These are phyloP conservation scores for Theobroma grandiflorum DNA, from an alignment of 441 rosid genomes.

Conservation along the genomic window DNA sequence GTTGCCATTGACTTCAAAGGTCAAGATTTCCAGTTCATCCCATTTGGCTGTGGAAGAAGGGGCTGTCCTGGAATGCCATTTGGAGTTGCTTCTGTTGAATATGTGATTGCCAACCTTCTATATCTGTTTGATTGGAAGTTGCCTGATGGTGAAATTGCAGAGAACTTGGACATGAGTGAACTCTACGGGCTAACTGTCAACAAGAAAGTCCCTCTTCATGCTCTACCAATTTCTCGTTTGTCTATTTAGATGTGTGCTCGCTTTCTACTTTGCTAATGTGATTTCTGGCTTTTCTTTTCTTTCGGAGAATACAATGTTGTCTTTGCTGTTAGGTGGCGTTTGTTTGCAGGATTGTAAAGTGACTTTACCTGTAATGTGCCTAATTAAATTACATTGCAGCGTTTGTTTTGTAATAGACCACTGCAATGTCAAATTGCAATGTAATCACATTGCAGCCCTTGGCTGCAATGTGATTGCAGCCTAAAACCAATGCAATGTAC, in stretches of 20 bases:
- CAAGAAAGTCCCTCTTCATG: slow-evolving; percentile 33
- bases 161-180: slow-evolving; percentile 37
- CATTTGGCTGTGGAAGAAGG: neutral
- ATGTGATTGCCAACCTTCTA: neutral
- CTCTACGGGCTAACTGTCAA: neutral
- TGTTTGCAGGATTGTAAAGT: too few relatives aligned
- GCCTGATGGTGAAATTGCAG: neutral
- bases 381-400: too few relatives aligned
- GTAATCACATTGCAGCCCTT: too few relatives aligned
- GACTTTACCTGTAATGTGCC: too few relatives aligned
- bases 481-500: too few relatives aligned
- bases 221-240: slow-evolving; percentile 3
- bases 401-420: too few relatives aligned
- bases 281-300: too few relatives aligned
- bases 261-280: neutral
- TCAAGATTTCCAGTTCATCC: neutral
- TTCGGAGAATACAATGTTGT: too few relatives aligned
- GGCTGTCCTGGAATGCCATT: neutral
- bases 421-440: too few relatives aligned
- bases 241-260: neutral
- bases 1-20: neutral
- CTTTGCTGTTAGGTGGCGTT: too few relatives aligned
- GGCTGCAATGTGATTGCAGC: too few relatives aligned
- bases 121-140: neutral
- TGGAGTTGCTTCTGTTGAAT: neutral